These are phyloP conservation scores for Metarhizium robertsii DNA, from an alignment of 2,329 filamentous ascomycete genomes.

Conservation along the genomic window DNA sequence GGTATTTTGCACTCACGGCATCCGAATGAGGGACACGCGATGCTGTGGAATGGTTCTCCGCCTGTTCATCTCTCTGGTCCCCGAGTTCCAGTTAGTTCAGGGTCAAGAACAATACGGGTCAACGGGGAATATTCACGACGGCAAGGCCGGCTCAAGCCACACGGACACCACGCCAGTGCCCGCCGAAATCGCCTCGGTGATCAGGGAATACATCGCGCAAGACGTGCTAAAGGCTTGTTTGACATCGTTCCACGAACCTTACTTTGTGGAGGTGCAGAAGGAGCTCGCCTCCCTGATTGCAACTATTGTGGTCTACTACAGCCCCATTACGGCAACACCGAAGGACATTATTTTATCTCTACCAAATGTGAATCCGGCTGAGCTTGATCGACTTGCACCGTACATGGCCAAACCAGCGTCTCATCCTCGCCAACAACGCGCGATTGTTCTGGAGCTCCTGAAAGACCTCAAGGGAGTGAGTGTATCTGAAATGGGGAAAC, in stretches of 20 bases:
- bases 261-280: conserved; percentile 93
- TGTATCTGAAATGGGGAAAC: conserved; percentile 86
- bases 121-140: conserved; percentile 16
- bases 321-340: conserved; percentile 58
- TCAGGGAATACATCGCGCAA: conserved; percentile 82
- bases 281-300: conserved; percentile 85
- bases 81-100: conserved; percentile 61
- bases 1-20: conserved; percentile 82
- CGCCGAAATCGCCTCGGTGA: conserved; percentile 48
- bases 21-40: conserved; percentile 81
- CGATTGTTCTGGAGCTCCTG: conserved; percentile 73
- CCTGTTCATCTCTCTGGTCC: conserved; percentile 76
- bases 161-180: conserved; percentile 38
- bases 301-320: conserved; percentile 71
- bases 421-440: conserved; percentile 67
- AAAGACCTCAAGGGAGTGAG: conserved; percentile 83
- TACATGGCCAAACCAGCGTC: conserved; percentile 49
- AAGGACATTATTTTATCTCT: conserved; percentile 67
- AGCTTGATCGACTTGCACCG: conserved; percentile 56
- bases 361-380: conserved; percentile 61
- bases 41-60: conserved; percentile 80
- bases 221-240: conserved; percentile 87
- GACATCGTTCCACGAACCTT: conserved; percentile 83
- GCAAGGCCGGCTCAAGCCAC: conserved; percentile 12
- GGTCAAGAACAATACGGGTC: conserved; percentile 12